phyloP scores from a whole-genome alignment of 2,329 filamentous ascomycete species.

The Colletotrichum agaves region DNA sequence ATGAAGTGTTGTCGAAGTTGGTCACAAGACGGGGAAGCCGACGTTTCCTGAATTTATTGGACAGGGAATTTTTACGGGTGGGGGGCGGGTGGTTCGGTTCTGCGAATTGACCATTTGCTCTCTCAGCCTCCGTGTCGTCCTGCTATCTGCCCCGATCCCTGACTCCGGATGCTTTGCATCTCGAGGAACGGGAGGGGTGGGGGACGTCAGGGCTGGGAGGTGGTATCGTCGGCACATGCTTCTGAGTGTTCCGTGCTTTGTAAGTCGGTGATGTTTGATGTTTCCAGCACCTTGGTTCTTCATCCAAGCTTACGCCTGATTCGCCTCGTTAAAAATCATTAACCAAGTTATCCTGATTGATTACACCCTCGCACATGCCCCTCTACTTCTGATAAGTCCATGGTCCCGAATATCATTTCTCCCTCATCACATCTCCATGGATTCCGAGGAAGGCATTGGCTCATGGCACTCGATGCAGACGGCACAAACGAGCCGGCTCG shows the following conservation, averaged over 20 bases:
- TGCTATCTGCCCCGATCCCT: constrained; percentile 49
- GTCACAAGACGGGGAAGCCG: constrained; percentile 39
- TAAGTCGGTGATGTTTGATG: background rate
- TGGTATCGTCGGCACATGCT: constrained; percentile 56
- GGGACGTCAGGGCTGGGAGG: constrained; percentile 49
- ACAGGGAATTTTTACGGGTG: constrained; percentile 43
- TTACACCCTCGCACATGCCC: too few species aligned
- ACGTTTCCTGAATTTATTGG: constrained; percentile 41
- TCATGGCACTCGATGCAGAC: too few species aligned
- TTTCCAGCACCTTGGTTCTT: too few species aligned
- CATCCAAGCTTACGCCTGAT: too few species aligned
- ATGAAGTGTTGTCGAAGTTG: constrained; percentile 38
- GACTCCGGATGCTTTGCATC: constrained; percentile 36
- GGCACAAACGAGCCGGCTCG: too few species aligned
- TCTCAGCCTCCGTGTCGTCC: constrained; percentile 47
- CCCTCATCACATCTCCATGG: too few species aligned
- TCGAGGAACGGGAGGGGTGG: constrained; percentile 39
- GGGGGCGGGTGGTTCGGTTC: constrained; percentile 48
- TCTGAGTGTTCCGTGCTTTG: background rate
- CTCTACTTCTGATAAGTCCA: too few species aligned
- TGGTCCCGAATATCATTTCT: too few species aligned
- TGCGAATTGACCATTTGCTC: constrained; percentile 57
- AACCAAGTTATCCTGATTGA: too few species aligned
- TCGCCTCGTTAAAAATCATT: too few species aligned
- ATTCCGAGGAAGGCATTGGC: too few species aligned